Conservation (phyloP, 768 basidiomycete species). For the Amanita phalloides region DNA sequence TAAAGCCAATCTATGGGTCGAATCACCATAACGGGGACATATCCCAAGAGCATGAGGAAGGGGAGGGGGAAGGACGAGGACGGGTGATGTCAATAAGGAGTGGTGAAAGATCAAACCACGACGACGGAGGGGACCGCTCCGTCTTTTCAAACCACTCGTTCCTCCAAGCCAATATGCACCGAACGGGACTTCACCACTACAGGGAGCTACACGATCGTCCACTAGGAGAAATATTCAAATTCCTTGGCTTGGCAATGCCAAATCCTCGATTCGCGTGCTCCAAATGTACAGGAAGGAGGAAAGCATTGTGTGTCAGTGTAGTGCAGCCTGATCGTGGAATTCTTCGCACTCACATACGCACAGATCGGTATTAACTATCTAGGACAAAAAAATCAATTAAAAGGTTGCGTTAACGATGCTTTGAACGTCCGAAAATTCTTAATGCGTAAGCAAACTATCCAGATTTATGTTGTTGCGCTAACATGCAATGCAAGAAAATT, state of each 20-base stretch:
- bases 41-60: not conserved
- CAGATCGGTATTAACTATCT: slow-evolving; percentile 76
- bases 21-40: not conserved
- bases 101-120: not conserved
- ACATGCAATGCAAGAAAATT: slow-evolving; percentile 17
- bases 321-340: not conserved
- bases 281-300: slow-evolving; percentile 67
- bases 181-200: slow-evolving; percentile 2
- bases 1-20: slow-evolving; percentile 3
- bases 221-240: not conserved
- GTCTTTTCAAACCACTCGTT: not conserved
- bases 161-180: not conserved
- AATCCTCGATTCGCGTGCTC: slow-evolving; percentile 22
- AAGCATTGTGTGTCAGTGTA: slow-evolving; percentile 66
- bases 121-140: not conserved
- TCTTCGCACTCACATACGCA: not conserved
- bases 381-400: slow-evolving; percentile 51
- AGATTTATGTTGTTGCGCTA: not conserved
- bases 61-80: not conserved
- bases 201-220: slow-evolving; percentile 2
- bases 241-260: not conserved
- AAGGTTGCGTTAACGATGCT: slow-evolving; percentile 79
- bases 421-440: slow-evolving; percentile 60
- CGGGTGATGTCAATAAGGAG: not conserved
- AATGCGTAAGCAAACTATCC: slow-evolving; percentile 28